Evolutionary conservation across 371 early-diverging fungal species (phyloP), one percentile per base, ranked within the genome.

Genomic region (Lichtheimia hyalospora): DNA sequence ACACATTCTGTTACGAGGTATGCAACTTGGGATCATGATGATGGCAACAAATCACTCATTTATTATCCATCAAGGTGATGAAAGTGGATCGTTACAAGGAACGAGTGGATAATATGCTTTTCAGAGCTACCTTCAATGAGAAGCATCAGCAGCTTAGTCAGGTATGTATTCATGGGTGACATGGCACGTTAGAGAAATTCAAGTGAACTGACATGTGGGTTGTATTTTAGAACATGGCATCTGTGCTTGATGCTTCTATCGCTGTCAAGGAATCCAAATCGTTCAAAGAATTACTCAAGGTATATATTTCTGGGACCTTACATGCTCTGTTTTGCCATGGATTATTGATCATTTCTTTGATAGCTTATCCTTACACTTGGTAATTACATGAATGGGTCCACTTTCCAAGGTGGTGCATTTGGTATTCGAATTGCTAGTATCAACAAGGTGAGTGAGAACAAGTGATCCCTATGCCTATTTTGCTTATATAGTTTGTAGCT

Each of bases 301-400:
- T 85, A 70, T 42, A 59, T 34, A 8, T 8, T 34, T 34, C 34
- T 34, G 8, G 34, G n/a, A n/a, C n/a, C n/a, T n/a, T n/a, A n/a
- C 27, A 27, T 27, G 5, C 3, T 3, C 4, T 3, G 7, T 7
- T 27, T 8, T 34, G 8, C 10, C 0, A 8, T 10, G 10, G 10
- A 8, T 34, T 0, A 1, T 10, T 34, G 5, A 49, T 68, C 64
- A 43, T 52, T 42, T 20, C 42, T 79, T 43, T 53, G 60, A 76
- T 75, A 91, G 81, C 72, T 95, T 39, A 89, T 96, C 34, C 74
- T 96, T 49, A 84, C 91, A 4, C 70, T 96, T 18, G 95, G 97
- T 54, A 96, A 96, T 68, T 95, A 84, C 63, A 92, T 96, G 92
- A 96, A 96, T 63, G 91, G 91, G 2, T 83, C 87, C 0, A 86